phyloP scores from a whole-genome alignment of 805 yeast species.

The Zygosaccharomyces bisporus region DNA sequence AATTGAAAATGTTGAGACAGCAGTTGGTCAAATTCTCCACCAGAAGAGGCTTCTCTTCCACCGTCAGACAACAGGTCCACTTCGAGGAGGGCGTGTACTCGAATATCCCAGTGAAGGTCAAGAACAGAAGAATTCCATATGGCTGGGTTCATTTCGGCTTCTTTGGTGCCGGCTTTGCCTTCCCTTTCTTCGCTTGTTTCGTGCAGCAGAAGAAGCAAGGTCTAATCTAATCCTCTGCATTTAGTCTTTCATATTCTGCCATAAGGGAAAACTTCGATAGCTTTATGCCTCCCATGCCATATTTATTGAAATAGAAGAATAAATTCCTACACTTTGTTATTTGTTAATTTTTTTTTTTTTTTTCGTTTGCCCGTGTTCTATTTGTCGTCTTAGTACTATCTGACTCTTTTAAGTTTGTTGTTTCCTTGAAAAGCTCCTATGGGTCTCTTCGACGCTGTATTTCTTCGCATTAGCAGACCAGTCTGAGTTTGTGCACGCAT shows the following conservation, averaged over 20 bases:
- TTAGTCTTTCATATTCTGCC: constrained; percentile 5
- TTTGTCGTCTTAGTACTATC: not conserved
- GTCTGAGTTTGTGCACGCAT: constrained; percentile 11
- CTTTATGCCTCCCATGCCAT: constrained; percentile 5
- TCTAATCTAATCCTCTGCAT: constrained; percentile 17
- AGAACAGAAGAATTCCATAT: constrained; percentile 88
- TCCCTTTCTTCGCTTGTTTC: constrained; percentile 75
- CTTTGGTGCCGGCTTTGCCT: constrained; percentile 63
- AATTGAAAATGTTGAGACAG: constrained; percentile 32
- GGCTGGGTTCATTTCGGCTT: constrained; percentile 77
- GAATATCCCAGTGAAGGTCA: constrained; percentile 92
- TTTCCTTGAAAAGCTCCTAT: constrained; percentile 2
- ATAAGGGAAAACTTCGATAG: constrained; percentile 2
- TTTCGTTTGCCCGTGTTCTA: not conserved
- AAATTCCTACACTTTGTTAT: not conserved
- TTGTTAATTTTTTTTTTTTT: not conserved
- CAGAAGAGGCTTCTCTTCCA: constrained; percentile 53
- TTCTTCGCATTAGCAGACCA: constrained; percentile 13
- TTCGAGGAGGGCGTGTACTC: constrained; percentile 81
- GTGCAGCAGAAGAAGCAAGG: constrained; percentile 91
- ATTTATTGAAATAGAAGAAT: constrained; percentile 7
- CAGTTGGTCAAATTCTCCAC: constrained; percentile 34
- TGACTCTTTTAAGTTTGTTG: constrained; percentile 13
- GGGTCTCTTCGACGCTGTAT: constrained; percentile 7
- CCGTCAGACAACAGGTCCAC: constrained; percentile 41